Conservation (phyloP, 768 basidiomycete species). For the Mycena epipterygia region DNA sequence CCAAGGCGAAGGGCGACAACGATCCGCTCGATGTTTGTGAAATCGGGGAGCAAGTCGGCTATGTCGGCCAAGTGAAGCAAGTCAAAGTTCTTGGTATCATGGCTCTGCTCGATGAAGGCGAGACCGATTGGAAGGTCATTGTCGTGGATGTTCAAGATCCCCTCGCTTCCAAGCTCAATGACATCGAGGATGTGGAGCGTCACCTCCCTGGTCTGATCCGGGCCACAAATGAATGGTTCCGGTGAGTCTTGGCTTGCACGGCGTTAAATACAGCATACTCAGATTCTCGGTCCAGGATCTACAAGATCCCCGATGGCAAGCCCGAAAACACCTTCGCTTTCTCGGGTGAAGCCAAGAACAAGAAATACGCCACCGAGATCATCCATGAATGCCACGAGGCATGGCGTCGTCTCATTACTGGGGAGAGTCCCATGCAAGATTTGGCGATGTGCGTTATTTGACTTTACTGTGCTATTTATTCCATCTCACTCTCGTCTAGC, state of each 20-base stretch:
- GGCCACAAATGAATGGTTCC: constrained; percentile 99
- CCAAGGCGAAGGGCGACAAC: constrained; percentile 98
- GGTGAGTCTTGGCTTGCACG: constrained; percentile 45
- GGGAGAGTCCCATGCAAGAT: constrained; percentile 85
- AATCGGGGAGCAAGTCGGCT: constrained; percentile 98
- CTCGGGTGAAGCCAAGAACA: constrained; percentile 99
- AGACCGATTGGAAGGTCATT: constrained; percentile 99
- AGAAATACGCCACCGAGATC: constrained; percentile 99
- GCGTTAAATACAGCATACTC: constrained; percentile 10
- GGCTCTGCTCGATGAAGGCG: constrained; percentile 99
- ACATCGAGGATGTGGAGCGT: constrained; percentile 98
- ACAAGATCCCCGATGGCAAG: constrained; percentile 97
- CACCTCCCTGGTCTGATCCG: constrained; percentile 97
- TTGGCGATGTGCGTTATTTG: constrained; percentile 82
- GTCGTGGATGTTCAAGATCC: constrained; percentile 97
- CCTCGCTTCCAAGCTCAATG: constrained; percentile 95
- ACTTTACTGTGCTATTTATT: background rate
- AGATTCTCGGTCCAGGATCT: constrained; percentile 69
- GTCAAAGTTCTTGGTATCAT: constrained; percentile 99
- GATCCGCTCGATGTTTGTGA: constrained; percentile 99
- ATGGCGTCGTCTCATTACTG: constrained; percentile 93
- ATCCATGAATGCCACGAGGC: constrained; percentile 99
- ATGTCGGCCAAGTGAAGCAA: constrained; percentile 97
- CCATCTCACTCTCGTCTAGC: constrained; percentile 56
- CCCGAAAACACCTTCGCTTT: constrained; percentile 99